Percentiles rank a stretch among this genome's conserved stretches.
Evolutionary conservation across 2,329 filamentous ascomycete genomes (phyloP).

Genomic region (Coniella vitis): DNA sequence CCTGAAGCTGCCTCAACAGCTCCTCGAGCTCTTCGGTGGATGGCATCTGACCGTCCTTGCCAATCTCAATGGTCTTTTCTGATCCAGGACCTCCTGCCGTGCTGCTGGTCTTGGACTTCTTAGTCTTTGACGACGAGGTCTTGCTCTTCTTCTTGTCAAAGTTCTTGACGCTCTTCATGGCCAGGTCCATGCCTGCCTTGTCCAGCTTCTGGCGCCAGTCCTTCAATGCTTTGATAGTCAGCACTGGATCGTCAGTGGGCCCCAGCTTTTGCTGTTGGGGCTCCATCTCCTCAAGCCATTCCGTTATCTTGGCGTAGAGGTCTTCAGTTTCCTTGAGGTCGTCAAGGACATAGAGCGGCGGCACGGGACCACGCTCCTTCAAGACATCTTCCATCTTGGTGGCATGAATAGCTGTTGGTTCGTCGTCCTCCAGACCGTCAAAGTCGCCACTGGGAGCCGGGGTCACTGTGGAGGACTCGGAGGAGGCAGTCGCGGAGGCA

Average conservation of each 20-base stretch:
- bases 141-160: slow-evolving; percentile 42
- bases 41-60: slow-evolving; percentile 35
- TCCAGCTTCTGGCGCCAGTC: slow-evolving; percentile 64
- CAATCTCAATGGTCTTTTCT: slow-evolving; percentile 36
- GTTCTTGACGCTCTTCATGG: slow-evolving; percentile 60
- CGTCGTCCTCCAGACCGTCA: slow-evolving; percentile 73
- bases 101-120: slow-evolving; percentile 38
- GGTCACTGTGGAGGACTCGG: slow-evolving; percentile 31
- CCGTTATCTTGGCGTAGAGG: slow-evolving; percentile 52
- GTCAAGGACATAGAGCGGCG: slow-evolving; percentile 63
- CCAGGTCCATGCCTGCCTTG: slow-evolving; percentile 61
- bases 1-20: slow-evolving; percentile 41
- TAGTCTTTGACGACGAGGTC: slow-evolving; percentile 28
- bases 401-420: slow-evolving; percentile 31
- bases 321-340: slow-evolving; percentile 63
- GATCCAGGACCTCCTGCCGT: slow-evolving; percentile 19
- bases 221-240: slow-evolving; percentile 66
- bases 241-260: slow-evolving; percentile 64
- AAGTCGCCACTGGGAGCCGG: slow-evolving; percentile 48
- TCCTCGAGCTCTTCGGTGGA: slow-evolving; percentile 40
- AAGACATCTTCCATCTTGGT: slow-evolving; percentile 37
- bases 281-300: slow-evolving; percentile 71
- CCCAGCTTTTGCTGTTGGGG: slow-evolving; percentile 64
- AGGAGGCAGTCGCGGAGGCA: slow-evolving; percentile 41
- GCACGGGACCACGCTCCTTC: slow-evolving; percentile 44